These are phyloP conservation scores for Taxillus chinensis DNA, from an alignment of 164 flowering plant genomes.

Conservation along the genomic window DNA sequence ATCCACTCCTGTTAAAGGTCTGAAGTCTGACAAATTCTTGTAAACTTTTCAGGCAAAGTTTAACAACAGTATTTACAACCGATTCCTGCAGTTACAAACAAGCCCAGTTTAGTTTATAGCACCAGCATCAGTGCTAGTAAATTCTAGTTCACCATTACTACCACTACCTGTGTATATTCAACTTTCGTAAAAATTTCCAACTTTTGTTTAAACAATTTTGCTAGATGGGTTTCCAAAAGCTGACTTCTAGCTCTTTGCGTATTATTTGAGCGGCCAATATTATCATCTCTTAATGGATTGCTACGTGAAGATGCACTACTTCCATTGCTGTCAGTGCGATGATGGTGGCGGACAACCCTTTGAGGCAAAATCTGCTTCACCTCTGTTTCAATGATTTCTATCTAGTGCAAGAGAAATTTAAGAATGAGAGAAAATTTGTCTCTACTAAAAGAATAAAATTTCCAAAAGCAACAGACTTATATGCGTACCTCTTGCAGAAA, in stretches of 20 bases:
- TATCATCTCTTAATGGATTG: constrained; percentile 79
- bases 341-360: constrained; percentile 54
- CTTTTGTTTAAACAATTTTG: constrained; percentile 91
- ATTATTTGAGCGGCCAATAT: constrained; percentile 40
- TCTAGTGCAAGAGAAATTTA: constrained; percentile 22
- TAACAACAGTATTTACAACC: constrained; percentile 56
- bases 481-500: constrained; percentile 81
- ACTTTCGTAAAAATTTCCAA: constrained; percentile 94
- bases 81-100: constrained; percentile 58
- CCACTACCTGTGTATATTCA: constrained; percentile 76
- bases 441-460: neutral
- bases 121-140: neutral
- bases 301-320: constrained; percentile 88
- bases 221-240: constrained; percentile 92
- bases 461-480: neutral
- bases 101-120: constrained; percentile 3
- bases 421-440: neutral
- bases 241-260: constrained; percentile 89
- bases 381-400: constrained; percentile 59
- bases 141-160: neutral
- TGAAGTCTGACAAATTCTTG: constrained; percentile 91
- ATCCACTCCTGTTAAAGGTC: constrained; percentile 92
- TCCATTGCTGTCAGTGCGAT: constrained; percentile 84
- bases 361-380: constrained; percentile 77
- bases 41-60: constrained; percentile 85